These are phyloP conservation scores for Hippophae rhamnoides DNA, from an alignment of 306 rosid species.

Conservation along the genomic window DNA sequence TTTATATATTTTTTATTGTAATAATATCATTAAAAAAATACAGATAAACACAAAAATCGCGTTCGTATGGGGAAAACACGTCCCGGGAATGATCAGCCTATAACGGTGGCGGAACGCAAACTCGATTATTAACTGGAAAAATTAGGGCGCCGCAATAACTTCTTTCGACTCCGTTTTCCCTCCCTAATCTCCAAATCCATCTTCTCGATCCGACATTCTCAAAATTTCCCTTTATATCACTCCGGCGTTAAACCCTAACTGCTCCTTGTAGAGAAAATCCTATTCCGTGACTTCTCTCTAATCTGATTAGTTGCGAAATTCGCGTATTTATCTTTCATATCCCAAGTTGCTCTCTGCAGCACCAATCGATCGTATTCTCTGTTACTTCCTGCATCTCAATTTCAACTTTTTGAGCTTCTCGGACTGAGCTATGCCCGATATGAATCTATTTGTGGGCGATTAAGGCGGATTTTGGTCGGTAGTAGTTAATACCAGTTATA, in stretches of 20 bases:
- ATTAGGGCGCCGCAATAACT: constrained; percentile 4
- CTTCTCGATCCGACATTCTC: background rate
- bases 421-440: constrained; percentile 4
- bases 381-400: constrained; percentile 8
- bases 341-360: constrained; percentile 12
- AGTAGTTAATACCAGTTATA: constrained; percentile 3
- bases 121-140: constrained; percentile 12
- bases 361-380: constrained; percentile 29
- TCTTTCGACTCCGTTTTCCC: constrained; percentile 25
- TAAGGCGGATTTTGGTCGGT: constrained; percentile 12
- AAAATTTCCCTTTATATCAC: constrained; percentile 10
- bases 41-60: background rate
- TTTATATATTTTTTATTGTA: too few relatives aligned
- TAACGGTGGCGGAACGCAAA: constrained; percentile 21
- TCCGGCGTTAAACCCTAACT: constrained; percentile 6
- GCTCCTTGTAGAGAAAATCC: background rate
- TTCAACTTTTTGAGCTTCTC: constrained; percentile 18
- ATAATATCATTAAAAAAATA: background rate
- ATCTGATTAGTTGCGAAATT: constrained; percentile 19
- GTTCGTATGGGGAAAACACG: background rate
- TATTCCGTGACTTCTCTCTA: background rate
- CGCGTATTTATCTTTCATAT: constrained; percentile 6
- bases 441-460: background rate
- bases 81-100: background rate
- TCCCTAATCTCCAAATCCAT: background rate